Base-by-base conservation (phyloP, 257 asterid genomes). In the Rhazya stricta region DNA sequence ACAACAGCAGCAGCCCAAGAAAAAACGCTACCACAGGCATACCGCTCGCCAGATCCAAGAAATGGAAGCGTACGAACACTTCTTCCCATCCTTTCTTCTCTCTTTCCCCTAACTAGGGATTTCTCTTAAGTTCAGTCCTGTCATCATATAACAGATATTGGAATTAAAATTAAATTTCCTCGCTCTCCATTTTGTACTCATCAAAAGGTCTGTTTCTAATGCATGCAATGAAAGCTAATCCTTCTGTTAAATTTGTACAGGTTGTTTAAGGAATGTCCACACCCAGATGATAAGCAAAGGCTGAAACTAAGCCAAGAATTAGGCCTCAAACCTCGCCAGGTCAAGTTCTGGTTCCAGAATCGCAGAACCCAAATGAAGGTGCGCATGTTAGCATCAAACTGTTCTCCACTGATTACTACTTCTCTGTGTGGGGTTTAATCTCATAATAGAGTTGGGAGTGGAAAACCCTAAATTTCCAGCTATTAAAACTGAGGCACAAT, bases 301-400 rank as follows among this genome's bases (percentile, higher is more conserved):
- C 86, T 86, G 19, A 91, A 83, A 73, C 85, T 94, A 1, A 94
- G 99, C 90, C 97, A 90, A 69, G 98, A 94, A 0, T 95, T 94
- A 69, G 96, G 97, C 63, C 97, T 94, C 23, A 92, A 92, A 79
- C 99, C 97, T 0, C 86, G 97, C 18, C 97, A 94, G 62, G 97
- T 94, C 81, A 94, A 94, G 86, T 94, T 94, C 63, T 94, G 99
- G 99, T 94, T 94, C 86, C 99, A 94, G 72, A 94, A 94, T 77
- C 88, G 97, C 34, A 82, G 99, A 21, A 94, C 99, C 50, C 99
- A 94, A 80, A 88, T 92, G 97, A 94, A 94, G 97, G 98, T 93
- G 58, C 36, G 80, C 75, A 58, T 54, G 43, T 69, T 75, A 80
- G 73, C 83, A 51, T 68, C 62, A 27, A 36, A 1, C 2, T 21